Conservation (phyloP, 306 rosid genomes). For the Sesbania bispinosa region DNA sequence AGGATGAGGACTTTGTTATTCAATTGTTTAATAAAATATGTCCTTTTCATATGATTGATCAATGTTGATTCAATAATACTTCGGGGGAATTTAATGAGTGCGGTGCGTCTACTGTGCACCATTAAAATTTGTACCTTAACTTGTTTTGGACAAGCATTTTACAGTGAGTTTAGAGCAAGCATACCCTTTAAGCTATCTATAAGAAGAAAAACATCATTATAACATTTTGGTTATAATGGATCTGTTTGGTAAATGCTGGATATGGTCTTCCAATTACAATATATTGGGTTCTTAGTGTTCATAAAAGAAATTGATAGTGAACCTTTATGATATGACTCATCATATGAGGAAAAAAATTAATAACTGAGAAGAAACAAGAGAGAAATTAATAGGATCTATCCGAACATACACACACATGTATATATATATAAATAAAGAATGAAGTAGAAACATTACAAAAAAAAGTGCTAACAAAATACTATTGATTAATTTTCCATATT, state of each 20-base stretch:
- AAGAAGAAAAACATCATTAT: slow-evolving; percentile 14
- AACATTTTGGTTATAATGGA: slow-evolving; percentile 12
- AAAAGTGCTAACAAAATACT: no score
- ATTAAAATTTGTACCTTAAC: slow-evolving; percentile 25
- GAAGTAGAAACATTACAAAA: no score
- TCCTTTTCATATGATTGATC: slow-evolving; percentile 25
- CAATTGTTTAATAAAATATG: slow-evolving; percentile 15
- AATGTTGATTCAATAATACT: not conserved
- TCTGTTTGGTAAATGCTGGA: slow-evolving; percentile 33
- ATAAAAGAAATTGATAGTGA: not conserved
- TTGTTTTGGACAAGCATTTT: slow-evolving; percentile 15
- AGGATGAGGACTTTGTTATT: not conserved
- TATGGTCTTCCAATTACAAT: slow-evolving; percentile 18
- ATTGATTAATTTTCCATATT: no score
- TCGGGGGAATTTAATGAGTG: not conserved
- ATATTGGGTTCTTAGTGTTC: slow-evolving; percentile 10
- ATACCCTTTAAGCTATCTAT: slow-evolving; percentile 20
- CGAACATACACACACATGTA: no score
- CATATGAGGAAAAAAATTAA: slow-evolving; percentile 18
- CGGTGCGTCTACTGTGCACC: slow-evolving; percentile 21
- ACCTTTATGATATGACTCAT: not conserved
- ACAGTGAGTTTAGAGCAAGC: not conserved
- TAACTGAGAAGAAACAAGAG: no score
- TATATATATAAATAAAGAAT: no score
- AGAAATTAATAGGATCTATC: no score